Percentiles rank a stretch among this genome's conserved stretches.
Evolutionary conservation across 2,329 filamentous ascomycete genomes (phyloP).

Genomic region (Metarhizium rileyi): DNA sequence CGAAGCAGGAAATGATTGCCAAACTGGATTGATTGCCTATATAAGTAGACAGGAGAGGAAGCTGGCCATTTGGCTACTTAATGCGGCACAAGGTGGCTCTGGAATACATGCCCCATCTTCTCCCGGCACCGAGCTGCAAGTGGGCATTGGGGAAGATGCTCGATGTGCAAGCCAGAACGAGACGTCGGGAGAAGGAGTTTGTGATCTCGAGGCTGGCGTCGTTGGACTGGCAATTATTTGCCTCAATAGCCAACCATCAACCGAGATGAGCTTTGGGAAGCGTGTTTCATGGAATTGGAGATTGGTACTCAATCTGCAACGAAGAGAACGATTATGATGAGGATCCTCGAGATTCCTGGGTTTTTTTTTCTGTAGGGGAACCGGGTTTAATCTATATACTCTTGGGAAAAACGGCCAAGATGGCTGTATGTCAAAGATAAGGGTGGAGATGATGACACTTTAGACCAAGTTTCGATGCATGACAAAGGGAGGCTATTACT

Average conservation of each 20-base stretch:
- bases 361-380: slow-evolving; percentile 6
- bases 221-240: slow-evolving; percentile 6
- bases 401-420: slow-evolving; percentile 17
- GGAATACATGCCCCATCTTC: slow-evolving; percentile 19
- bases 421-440: slow-evolving; percentile 27
- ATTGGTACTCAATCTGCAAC: slow-evolving; percentile 3
- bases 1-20: slow-evolving; percentile 95
- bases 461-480: slow-evolving; percentile 43
- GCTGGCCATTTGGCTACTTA: slow-evolving; percentile 22
- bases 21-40: slow-evolving; percentile 72
- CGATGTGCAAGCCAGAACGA: slow-evolving; percentile 17
- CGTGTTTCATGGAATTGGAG: slow-evolving; percentile 13
- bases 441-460: slow-evolving; percentile 24
- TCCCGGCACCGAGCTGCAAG: slow-evolving; percentile 20
- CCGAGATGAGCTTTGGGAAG: slow-evolving; percentile 16
- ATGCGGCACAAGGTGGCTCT: slow-evolving; percentile 19
- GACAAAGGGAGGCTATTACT: slow-evolving; percentile 34
- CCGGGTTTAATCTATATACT: slow-evolving; percentile 6
- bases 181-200: slow-evolving; percentile 18
- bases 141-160: slow-evolving; percentile 13
- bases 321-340: slow-evolving; percentile 3
- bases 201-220: slow-evolving; percentile 17
- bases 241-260: slow-evolving; percentile 7
- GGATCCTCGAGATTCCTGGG: slow-evolving; percentile 1
- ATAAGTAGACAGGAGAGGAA: slow-evolving; percentile 18